Conservation (phyloP, 768 basidiomycete species). For the Coprinellus micaceus region DNA sequence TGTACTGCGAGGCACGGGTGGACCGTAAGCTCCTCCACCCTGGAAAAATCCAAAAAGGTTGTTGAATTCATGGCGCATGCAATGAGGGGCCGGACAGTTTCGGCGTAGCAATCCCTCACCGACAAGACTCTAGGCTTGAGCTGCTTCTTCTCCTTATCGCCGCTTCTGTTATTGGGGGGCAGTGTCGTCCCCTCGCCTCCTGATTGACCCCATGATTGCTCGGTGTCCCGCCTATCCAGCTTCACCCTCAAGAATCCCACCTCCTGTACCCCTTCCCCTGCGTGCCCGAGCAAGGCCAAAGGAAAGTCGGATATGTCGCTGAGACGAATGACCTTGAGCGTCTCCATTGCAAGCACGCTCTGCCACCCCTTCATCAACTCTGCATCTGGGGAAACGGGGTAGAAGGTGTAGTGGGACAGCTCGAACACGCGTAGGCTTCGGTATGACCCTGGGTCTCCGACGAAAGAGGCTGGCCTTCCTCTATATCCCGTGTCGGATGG, state of each 20-base stretch:
- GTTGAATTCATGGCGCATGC: background rate
- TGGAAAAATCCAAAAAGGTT: background rate
- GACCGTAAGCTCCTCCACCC: background rate
- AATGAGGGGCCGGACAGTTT: no score
- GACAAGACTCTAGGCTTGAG: background rate
- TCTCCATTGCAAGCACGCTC: background rate
- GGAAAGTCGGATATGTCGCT: background rate
- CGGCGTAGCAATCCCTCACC: background rate
- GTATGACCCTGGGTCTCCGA: background rate
- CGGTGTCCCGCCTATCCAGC: background rate
- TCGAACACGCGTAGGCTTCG: background rate
- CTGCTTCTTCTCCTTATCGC: no score
- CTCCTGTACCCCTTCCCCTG: background rate
- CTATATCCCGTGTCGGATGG: background rate
- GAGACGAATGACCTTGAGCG: background rate
- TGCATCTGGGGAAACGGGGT: background rate
- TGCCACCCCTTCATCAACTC: background rate
- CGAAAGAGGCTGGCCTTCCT: no score
- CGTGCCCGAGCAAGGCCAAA: background rate
- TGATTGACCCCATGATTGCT: background rate
- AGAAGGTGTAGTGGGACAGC: background rate
- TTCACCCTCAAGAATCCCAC: background rate
- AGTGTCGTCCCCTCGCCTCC: no score
- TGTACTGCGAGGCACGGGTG: background rate
- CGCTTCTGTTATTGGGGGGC: no score